Base-by-base conservation (phyloP, 2,329 filamentous ascomycete species). In the Claviceps humidiphila region DNA sequence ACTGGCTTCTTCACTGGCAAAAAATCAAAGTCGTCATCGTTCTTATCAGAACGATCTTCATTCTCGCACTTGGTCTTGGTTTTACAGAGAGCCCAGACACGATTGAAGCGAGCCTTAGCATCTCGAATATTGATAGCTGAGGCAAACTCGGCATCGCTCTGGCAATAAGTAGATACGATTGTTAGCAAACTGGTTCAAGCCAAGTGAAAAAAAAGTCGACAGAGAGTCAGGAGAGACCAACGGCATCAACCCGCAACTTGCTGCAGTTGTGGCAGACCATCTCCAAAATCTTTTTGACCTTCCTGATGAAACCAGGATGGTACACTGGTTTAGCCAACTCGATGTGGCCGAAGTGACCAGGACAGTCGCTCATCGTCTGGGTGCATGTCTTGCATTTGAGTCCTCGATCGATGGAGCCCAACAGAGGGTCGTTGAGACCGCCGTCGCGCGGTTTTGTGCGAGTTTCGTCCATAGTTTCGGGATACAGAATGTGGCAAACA, bases 391-490 rank as follows among this genome's bases (percentile, higher is more conserved):
- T 90, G 74, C 93, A 99, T 70, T 89, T 89, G 75, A 89, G 94
- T 66, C 89, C 86, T 58, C 93, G 84, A 68, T 98, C 94, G 67
- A 98, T 95, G 49, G 93, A 95, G 54, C 93, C 93, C 50, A 99
- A 84, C 61, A 90, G 87, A 58, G 93, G 90, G 67, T 99, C 93
- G 68, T 97, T 97, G 60, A 97, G 77, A 64, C 93, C 93, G 66
- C 86, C 85, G 56, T 93, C 86, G 60, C 93, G 89, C 58, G 93
- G 93, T 67, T 88, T 88, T 60, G 87, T 84, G 64, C 90, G 87
- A 69, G 85, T 85, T 71, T 98, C 93, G 66, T 98, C 93, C 93
- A 98, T 96, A 30, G 93, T 97, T 75, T 98, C 93, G n/a, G 93
- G 90, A 67, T 96, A 97, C 68, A 93, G 80, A 67, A 98, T 91